phyloP scores from a whole-genome alignment of 352 stramenopile species.

The Albugo candida region DNA sequence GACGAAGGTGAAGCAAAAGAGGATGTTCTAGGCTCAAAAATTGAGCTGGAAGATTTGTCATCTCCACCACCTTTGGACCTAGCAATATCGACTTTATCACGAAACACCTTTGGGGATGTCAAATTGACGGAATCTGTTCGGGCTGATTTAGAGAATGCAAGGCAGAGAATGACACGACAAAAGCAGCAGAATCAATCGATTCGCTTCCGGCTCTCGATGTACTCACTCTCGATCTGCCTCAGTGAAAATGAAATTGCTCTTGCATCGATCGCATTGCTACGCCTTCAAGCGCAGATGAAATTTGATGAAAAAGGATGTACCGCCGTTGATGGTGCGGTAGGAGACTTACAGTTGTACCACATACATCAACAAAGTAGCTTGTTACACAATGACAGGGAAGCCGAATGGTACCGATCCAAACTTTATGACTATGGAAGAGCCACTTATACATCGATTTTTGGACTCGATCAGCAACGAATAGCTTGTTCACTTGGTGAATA shows the following conservation, averaged over 20 bases:
- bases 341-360: not conserved
- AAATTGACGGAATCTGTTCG: constrained; percentile 62
- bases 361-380: constrained; percentile 1
- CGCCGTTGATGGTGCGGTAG: not conserved
- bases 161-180: constrained; percentile 11
- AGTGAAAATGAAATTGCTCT: constrained; percentile 45
- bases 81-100: constrained; percentile 17
- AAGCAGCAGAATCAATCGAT: constrained; percentile 5
- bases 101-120: constrained; percentile 18
- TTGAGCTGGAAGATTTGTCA: constrained; percentile 16
- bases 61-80: constrained; percentile 28
- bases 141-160: constrained; percentile 58
- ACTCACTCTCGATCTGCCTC: constrained; percentile 65
- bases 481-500: no score
- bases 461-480: no score
- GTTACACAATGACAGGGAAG: constrained; percentile 7
- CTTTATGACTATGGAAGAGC: not conserved
- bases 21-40: not conserved
- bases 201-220: constrained; percentile 30
- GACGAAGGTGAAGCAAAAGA: no score
- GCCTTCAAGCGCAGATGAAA: constrained; percentile 20
- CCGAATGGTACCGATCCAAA: constrained; percentile 2
- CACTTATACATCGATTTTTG: no score
- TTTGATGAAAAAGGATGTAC: constrained; percentile 6
- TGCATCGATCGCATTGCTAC: constrained; percentile 41